phyloP scores from a whole-genome alignment of 257 asterid genomes.

The Solanum chmielewskii region DNA sequence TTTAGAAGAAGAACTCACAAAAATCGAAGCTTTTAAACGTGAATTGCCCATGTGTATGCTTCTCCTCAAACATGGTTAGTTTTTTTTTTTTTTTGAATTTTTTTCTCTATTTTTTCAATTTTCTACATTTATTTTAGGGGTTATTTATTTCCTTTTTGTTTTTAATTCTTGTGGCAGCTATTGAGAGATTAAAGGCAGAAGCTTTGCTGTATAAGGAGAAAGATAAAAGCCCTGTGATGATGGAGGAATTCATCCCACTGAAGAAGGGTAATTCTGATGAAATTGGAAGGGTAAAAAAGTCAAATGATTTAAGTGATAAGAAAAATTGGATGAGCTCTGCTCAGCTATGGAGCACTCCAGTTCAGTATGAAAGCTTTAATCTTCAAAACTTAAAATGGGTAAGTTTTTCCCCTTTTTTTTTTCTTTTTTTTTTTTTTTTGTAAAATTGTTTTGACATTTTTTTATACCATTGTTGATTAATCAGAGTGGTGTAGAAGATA shows the following conservation, averaged over 20 bases:
- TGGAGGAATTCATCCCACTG: slow-evolving; percentile 16
- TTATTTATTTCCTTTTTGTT: background rate
- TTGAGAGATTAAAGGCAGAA: slow-evolving; percentile 36
- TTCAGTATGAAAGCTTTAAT: slow-evolving; percentile 15
- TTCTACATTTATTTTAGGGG: background rate
- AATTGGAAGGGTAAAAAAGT: slow-evolving; percentile 19
- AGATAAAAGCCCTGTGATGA: background rate
- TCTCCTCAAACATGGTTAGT: slow-evolving; percentile 25
- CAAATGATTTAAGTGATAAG: slow-evolving; percentile 28
- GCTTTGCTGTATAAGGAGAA: slow-evolving; percentile 8
- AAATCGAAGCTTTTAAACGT: slow-evolving; percentile 14
- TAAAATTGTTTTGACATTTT: background rate
- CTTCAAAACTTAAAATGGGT: slow-evolving; percentile 10
- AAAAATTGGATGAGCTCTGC: slow-evolving; percentile 44
- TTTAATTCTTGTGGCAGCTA: slow-evolving; percentile 19
- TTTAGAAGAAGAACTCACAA: slow-evolving; percentile 23
- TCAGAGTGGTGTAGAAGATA: slow-evolving; percentile 21
- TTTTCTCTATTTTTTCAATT: background rate
- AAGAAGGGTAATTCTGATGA: slow-evolving; percentile 1
- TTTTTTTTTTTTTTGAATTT: background rate
- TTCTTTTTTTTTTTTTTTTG: background rate
- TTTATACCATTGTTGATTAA: background rate
- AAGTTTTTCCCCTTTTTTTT: background rate
- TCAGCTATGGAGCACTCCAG: slow-evolving; percentile 50
- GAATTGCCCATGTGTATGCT: slow-evolving; percentile 22